Evolutionary conservation across 345 rosid species (phyloP), one percentile per base, ranked within the genome.

Genomic region (Hypericum perforatum): DNA sequence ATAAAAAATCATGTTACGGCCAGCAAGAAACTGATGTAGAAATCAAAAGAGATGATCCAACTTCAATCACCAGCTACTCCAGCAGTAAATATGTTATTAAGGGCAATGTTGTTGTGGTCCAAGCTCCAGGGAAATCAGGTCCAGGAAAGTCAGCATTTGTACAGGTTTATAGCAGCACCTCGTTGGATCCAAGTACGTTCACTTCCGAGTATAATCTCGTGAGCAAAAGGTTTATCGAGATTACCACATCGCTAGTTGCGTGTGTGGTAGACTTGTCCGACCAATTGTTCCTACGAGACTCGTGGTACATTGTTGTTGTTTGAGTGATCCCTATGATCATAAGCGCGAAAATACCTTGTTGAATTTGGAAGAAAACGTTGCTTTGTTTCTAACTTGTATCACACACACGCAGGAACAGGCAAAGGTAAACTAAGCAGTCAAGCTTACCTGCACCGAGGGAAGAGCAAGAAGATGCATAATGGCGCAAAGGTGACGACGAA

Each of bases 71-170:
- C 16, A 16, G 10, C 52, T 51, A 16, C 50, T 42, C 57, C 61
- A 9, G n/a, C 43, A 38, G 42, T 37, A 44, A 44, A 57, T 3
- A 6, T 37, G 2, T 65, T 22, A 69, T 82, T 67, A 57, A 56
- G 45, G 86, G 86, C 45, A 56, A 53, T 12, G 11, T 80, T 45
- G 65, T 56, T 48, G 16, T 80, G 13, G 63, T 52, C 41, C 74
- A 56, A 6, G 68, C 54, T 29, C 69, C 63, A 0, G 73, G 76
- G 37, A 62, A 63, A 43, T 66, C 90, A 16, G 76, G 71, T 22
- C 82, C 84, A 14, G 73, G 80, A 58, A 83, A 62, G 64, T 74
- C 77, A 58, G 74, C 77, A 38, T 66, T 60, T 7, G 49, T 80
- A 29, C 77, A 15, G 65, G 57, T 78, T 45, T 70, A 68, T 53